Evolutionary conservation across 1,284 basidiomycete species (phyloP), one percentile per base, ranked within the genome.

Genomic region (Ceratobasidium sp.): DNA sequence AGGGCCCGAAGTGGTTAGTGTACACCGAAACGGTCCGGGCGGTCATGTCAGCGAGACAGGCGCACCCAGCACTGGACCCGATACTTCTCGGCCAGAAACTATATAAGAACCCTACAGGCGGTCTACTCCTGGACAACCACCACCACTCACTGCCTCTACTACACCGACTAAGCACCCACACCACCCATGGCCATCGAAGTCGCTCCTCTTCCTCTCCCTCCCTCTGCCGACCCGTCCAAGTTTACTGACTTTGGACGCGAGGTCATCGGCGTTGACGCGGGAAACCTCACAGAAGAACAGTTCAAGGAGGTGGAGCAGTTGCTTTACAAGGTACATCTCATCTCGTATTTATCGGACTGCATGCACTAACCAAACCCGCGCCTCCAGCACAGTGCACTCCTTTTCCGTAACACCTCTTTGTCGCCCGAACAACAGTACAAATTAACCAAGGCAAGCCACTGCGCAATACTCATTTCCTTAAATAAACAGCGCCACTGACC

Each of bases 341-440:
- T 65, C 8, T 45, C 18, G 4, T n/a, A 18, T 10, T 3, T 45
- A 10, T 10, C 14, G 8, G 36, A 6, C 43, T 45, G 9, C 18
- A 45, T 45, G 9, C 18, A 45, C 30, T 64, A 55, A 21, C 21
- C 16, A 46, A 28, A 14, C 39, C 36, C 30, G n/a, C 53, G 18
- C 55, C 39, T 45, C 32, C 72, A 94, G 92, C 84, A 95, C 77
- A 86, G 87, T 65, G 87, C 86, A 39, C 84, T 96, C 36, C 84
- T 95, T 70, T 94, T 95, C 83, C 85, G 90, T 71, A 81, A 90
- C 77, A 85, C 85, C 39, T 82, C 85, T 43, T 79, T 95, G 32
- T 87, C 88, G 1, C 93, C 93, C 0, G 91, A 93, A 80, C 89
- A 93, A 78, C 93, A 95, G 78, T 94, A 90, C 80, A 87, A 87